Evolutionary conservation across 2,329 filamentous ascomycete species (phyloP), one percentile per base, ranked within the genome.

Genomic region (Neoscytalidium dimidiatum): DNA sequence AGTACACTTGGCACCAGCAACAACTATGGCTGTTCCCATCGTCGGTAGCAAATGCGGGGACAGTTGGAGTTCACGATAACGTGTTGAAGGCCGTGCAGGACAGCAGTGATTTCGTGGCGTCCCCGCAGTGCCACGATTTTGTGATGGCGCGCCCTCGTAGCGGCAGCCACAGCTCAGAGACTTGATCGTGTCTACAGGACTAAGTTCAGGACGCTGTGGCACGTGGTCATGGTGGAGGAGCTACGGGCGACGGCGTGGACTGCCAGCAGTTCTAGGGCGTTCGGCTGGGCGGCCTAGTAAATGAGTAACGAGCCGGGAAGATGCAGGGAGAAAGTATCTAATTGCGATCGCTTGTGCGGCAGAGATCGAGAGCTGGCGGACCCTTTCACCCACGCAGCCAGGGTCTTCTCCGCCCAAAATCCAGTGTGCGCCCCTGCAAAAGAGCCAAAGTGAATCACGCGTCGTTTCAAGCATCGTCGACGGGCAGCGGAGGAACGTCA

Each of bases 321-420:
- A 38, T 44, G 53, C 53, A 58, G 53, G 53, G 53, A 58, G 53
- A 29, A 33, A 31, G 53, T 48, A 46, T 60, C 56, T 31, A 46
- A 33, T 14, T 21, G 41, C 38, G 56, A 60, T 60, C 56, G 38
- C 38, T 43, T 57, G 52, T 43, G 35, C 52, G 23, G 17, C 21
- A 58, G 53, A 58, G 56, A 60, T 60, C 41, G 56, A 44, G 19
- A 7, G 26, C 38, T 8, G 21, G 41, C 26, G 26, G n/a, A 14
- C 41, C 41, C 41, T 46, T 44, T 17, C 21, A 46, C 3, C 28
- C 4, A 9, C 56, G 46, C 46, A 33, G 21, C 26, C 19, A 46
- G 41, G 56, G 41, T 60, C 56, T 41, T 33, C 56, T 6, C 21
- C 31, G 28, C 35, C 3, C 41, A 26, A 60, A 35, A 46, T 7